phyloP scores from a whole-genome alignment of 2,329 filamentous ascomycete genomes.

The Colletotrichum sp. region DNA sequence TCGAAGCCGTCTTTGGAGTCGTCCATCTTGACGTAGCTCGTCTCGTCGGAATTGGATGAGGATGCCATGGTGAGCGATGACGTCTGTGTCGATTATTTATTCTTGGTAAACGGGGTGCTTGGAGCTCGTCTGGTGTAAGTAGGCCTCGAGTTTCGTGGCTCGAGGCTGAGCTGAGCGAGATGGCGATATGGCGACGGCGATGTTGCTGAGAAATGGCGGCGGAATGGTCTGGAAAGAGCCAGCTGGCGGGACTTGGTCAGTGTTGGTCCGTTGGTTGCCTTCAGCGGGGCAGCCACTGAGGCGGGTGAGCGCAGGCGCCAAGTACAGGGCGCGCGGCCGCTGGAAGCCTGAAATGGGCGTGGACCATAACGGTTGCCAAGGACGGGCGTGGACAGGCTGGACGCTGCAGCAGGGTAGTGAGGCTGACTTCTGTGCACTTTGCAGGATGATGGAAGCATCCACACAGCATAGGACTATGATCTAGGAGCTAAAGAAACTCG shows the following conservation, averaged over 20 bases:
- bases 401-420: neutral
- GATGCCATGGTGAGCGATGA: conserved; percentile 52
- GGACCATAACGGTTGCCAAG: neutral
- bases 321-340: conserved; percentile 12
- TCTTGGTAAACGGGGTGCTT: neutral
- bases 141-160: neutral
- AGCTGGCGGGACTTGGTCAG: conserved; percentile 9
- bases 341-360: conserved; percentile 2
- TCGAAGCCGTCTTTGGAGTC: conserved; percentile 61
- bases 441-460: neutral
- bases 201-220: conserved; percentile 15
- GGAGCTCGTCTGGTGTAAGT: neutral
- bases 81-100: conserved; percentile 11
- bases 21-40: conserved; percentile 75
- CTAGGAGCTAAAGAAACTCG: rapidly evolving
- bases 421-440: neutral
- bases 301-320: neutral
- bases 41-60: conserved; percentile 49
- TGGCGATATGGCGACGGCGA: neutral
- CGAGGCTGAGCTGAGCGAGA: neutral
- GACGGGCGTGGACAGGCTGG: neutral
- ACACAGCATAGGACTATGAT: neutral
- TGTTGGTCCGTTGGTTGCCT: neutral
- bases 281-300: conserved; percentile 10
- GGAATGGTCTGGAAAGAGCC: conserved; percentile 20